phyloP scores from a whole-genome alignment of 2,329 filamentous ascomycete genomes.

The Clathrospora elynae region DNA sequence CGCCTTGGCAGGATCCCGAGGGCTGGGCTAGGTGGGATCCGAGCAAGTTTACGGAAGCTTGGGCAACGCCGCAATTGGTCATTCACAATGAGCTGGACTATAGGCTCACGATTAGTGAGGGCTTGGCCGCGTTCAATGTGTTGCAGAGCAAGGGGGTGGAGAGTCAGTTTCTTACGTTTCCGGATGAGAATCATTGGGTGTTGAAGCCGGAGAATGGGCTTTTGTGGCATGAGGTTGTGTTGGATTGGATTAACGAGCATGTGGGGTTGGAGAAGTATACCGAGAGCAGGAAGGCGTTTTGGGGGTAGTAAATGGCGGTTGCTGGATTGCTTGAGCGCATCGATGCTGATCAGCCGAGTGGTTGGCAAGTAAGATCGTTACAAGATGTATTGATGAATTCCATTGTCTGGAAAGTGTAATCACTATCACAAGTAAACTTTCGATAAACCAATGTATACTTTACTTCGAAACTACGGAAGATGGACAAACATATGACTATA shows the following conservation, averaged over 20 bases:
- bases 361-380: no score
- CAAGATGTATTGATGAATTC: no score
- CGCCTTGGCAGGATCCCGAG: conserved; percentile 48
- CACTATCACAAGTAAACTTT: no score
- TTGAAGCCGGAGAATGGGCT: conserved; percentile 89
- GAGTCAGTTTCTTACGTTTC: conserved; percentile 80
- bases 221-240: conserved; percentile 85
- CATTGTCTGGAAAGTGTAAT: no score
- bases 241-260: conserved; percentile 73
- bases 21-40: conserved; percentile 65
- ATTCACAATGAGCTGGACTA: conserved; percentile 94
- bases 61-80: conserved; percentile 85
- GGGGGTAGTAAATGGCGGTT: conserved; percentile 5
- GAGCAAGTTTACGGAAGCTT: conserved; percentile 63
- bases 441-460: no score
- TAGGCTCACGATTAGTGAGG: conserved; percentile 82
- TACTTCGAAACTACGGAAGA: no score
- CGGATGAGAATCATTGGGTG: conserved; percentile 82
- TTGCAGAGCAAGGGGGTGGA: conserved; percentile 76
- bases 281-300: conserved; percentile 21
- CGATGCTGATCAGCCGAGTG: no score
- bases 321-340: no score
- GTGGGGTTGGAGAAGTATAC: conserved; percentile 57
- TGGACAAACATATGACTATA: no score
- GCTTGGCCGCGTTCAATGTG: conserved; percentile 82